Evolutionary conservation across 2,329 filamentous ascomycete genomes (phyloP).

Genomic region (Aspergillus fumigatus): DNA sequence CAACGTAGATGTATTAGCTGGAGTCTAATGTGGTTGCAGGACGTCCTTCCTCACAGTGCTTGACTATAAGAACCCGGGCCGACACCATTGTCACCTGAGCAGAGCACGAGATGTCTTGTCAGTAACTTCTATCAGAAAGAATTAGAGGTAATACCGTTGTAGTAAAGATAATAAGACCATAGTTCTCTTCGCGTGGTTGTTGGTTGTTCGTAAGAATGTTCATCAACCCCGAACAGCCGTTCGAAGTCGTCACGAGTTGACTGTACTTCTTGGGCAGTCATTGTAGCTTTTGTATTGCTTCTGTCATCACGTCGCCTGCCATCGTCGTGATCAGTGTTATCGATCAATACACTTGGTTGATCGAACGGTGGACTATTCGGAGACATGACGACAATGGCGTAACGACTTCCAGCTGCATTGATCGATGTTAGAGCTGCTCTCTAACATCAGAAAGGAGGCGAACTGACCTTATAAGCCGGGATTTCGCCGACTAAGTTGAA

Average conservation of each 20-base stretch:
- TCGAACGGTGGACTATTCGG: not conserved
- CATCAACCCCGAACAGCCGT: constrained; percentile 34
- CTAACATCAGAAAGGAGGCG: not conserved
- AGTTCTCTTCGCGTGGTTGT: constrained; percentile 39
- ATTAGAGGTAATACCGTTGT: constrained; percentile 27
- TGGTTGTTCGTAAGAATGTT: constrained; percentile 34
- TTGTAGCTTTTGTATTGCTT: not conserved
- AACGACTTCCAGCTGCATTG: not conserved
- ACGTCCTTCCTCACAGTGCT: constrained; percentile 25
- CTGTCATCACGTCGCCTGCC: not conserved
- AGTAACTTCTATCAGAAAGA: not conserved
- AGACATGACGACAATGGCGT: not conserved
- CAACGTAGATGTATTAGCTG: not conserved
- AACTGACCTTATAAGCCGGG: not conserved
- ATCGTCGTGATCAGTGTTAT: not conserved
- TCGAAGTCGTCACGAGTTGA: constrained; percentile 28
- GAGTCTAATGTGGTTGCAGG: not conserved
- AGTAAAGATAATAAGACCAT: constrained; percentile 44
- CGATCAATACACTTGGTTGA: not conserved
- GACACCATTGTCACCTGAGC: constrained; percentile 39
- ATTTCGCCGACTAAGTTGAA: not conserved
- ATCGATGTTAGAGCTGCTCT: not conserved
- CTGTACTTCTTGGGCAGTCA: constrained; percentile 12
- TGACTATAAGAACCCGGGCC: constrained; percentile 40
- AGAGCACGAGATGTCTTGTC: not conserved